Base-by-base conservation (phyloP, 2,329 filamentous ascomycete genomes). In the Corniculantispora saksenae region DNA sequence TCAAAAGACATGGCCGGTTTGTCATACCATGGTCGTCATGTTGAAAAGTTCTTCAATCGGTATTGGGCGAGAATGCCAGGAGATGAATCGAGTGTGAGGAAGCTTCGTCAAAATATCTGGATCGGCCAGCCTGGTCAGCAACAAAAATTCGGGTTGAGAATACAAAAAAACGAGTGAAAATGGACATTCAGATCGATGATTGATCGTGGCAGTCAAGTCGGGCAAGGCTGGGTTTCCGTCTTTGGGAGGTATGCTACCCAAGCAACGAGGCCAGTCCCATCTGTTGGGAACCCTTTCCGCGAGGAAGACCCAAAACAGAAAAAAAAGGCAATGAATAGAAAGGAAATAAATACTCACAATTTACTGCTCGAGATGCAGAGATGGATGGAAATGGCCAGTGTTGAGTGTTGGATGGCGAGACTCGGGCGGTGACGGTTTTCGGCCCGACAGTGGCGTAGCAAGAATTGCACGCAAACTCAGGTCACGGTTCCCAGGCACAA, bases 21-120 rank as follows among this genome's bases (percentile, higher is more conserved):
- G 27, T 71, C 81, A 67, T 80, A 84, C 82, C 82, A 84, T 84
- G 66, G 82, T 84, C 67, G 82, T 83, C 82, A 84, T 84, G 47
- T 72, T 80, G 57, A 45, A 51, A 66, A 66, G 58, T 13, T 38
- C n/a, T 50, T 19, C 23, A 51, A 9, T 17, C 48, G 43, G 19
- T 40, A 32, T 23, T 29, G 32, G 29, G 43, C 9, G 27, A 29
- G 9, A 59, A 45, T 53, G 35, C 23, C 35, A 27, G 35, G 23
- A 43, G 38, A 32, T 29, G 58, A 5, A 9, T 61, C 58, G 48
- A 29, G 17, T 40, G 23, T 5, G 17, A 38, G 10, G 32, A 2
- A n/a, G 35, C 3, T 25, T 43, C 8, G 35, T n/a, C 27, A 29
- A 21, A 32, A 38, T 21, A 40, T 15, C 58, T 51, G 10, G 17